These are phyloP conservation scores for Macroventuria anomochaeta DNA, from an alignment of 2,329 filamentous ascomycete genomes.

Conservation along the genomic window DNA sequence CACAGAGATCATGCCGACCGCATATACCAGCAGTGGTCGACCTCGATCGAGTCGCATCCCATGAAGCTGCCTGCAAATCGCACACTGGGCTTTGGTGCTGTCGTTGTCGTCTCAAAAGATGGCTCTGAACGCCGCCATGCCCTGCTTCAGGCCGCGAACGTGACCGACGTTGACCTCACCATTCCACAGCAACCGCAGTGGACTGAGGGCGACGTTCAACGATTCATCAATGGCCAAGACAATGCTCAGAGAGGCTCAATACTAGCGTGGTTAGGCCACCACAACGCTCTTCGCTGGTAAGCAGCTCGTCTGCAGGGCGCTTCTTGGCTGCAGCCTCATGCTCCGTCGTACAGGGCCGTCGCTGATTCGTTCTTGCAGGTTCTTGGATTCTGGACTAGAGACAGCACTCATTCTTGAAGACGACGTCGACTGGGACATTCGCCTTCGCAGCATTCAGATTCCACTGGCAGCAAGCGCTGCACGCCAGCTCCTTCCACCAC, in stretches of 20 bases:
- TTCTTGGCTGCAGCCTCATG: conserved; percentile 17
- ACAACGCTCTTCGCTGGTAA: conserved; percentile 52
- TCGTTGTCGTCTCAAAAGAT: conserved; percentile 51
- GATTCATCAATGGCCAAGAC: conserved; percentile 44
- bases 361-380: conserved; percentile 40
- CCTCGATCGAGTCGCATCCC: conserved; percentile 33
- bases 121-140: conserved; percentile 49
- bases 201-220: conserved; percentile 51
- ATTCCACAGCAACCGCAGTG: conserved; percentile 52
- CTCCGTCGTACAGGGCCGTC: background rate
- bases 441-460: conserved; percentile 52
- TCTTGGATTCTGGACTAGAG: conserved; percentile 51
- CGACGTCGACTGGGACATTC: conserved; percentile 56
- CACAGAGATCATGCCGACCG: conserved; percentile 35
- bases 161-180: conserved; percentile 52
- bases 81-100: conserved; percentile 51
- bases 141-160: conserved; percentile 51
- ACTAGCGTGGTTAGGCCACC: conserved; percentile 54
- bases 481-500: conserved; percentile 47
- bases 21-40: conserved; percentile 40
- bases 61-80: conserved; percentile 41
- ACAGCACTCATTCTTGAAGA: conserved; percentile 55
- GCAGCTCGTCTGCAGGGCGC: conserved; percentile 11
- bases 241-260: conserved; percentile 50
- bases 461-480: conserved; percentile 51